These are phyloP conservation scores for Aspergillus versicolor DNA, from an alignment of 2,329 filamentous ascomycete species.

Conservation along the genomic window DNA sequence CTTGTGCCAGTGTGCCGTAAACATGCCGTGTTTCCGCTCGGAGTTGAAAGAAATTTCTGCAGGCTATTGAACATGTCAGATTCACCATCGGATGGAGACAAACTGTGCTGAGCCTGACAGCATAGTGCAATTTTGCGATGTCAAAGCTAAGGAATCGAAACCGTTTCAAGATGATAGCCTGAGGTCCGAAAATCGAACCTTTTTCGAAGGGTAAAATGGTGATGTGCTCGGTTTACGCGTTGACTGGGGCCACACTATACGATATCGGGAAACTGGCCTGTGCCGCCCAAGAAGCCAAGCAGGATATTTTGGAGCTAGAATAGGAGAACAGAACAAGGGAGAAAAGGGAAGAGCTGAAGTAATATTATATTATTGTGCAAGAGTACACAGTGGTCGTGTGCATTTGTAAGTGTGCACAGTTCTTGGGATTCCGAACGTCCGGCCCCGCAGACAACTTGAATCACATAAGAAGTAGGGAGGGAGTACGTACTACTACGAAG, in stretches of 20 bases:
- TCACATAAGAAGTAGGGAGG: too few relatives aligned
- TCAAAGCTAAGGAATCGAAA: not conserved
- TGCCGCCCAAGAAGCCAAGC: slow-evolving; percentile 3
- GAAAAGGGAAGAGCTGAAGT: slow-evolving; percentile 2
- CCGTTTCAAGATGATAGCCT: slow-evolving; percentile 8
- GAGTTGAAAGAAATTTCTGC: not conserved
- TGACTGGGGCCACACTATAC: slow-evolving; percentile 18
- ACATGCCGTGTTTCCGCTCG: not conserved
- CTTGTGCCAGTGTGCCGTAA: not conserved
- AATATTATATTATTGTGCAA: not conserved
- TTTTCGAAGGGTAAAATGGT: slow-evolving; percentile 1
- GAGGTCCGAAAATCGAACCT: slow-evolving; percentile 1
- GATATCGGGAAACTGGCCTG: slow-evolving; percentile 7
- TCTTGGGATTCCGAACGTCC: not conserved
- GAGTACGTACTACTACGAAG: too few relatives aligned
- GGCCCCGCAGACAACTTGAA: not conserved
- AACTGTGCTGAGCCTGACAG: not conserved
- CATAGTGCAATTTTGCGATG: not conserved
- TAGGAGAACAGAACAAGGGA: slow-evolving; percentile 13
- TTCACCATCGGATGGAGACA: not conserved
- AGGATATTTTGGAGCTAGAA: slow-evolving; percentile 1
- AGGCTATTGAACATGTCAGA: not conserved
- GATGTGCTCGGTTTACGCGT: slow-evolving; percentile 14
- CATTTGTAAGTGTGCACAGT: not conserved
- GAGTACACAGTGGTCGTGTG: not conserved